phyloP scores from a whole-genome alignment of 805 yeast genomes.

The Ogataea allantospora region DNA sequence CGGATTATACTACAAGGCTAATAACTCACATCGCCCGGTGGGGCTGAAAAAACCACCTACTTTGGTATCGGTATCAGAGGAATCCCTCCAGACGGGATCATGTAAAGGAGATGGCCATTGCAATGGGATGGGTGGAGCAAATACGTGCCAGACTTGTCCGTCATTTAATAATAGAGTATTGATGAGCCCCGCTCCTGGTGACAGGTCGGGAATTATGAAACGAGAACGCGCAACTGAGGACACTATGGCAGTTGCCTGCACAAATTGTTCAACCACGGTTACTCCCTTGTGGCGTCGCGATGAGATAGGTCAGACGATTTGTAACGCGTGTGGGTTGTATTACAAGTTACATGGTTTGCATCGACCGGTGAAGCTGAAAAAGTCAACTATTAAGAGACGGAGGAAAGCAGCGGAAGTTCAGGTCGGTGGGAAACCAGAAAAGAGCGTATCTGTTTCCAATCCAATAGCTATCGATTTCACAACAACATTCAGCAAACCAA shows the following conservation, averaged over 20 bases:
- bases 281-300: constrained; percentile 89
- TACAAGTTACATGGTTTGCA: constrained; percentile 72
- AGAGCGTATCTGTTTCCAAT: not conserved
- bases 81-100: constrained; percentile 43
- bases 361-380: constrained; percentile 74
- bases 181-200: constrained; percentile 1
- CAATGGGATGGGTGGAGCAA: constrained; percentile 84
- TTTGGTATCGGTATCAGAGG: constrained; percentile 41
- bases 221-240: constrained; percentile 4
- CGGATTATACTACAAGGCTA: constrained; percentile 54
- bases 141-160: constrained; percentile 80
- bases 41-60: constrained; percentile 59
- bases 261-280: constrained; percentile 79
- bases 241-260: constrained; percentile 69
- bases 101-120: constrained; percentile 79
- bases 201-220: not conserved
- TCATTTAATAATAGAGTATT: constrained; percentile 70
- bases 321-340: constrained; percentile 87
- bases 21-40: constrained; percentile 64
- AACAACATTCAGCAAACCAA: constrained; percentile 4
- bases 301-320: constrained; percentile 76
- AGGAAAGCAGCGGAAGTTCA: constrained; percentile 39
- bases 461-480: constrained; percentile 11
- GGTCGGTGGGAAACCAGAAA: not conserved
- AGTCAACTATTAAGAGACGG: constrained; percentile 71